A percentile compares a stretch with the other conserved stretches of the same genome.
These are phyloP conservation scores for Malus sylvestris DNA, from an alignment of 306 rosid species.

Conservation along the genomic window DNA sequence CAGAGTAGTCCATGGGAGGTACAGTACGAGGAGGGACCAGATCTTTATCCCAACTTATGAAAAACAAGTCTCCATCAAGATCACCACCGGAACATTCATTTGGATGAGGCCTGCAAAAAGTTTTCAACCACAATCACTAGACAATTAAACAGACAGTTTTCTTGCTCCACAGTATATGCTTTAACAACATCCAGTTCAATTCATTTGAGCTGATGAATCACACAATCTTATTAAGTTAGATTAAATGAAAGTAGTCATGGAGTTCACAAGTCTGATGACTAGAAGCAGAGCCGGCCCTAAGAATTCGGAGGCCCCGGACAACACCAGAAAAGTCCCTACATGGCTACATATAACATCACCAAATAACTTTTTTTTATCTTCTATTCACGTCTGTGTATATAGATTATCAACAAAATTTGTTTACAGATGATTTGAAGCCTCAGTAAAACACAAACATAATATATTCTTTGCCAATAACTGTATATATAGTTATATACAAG, in stretches of 20 bases:
- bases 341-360: too few relatives aligned
- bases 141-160: slow-evolving; percentile 1
- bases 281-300: too few relatives aligned
- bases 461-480: too few relatives aligned
- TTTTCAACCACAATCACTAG: slow-evolving; percentile 11
- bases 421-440: too few relatives aligned
- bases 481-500: too few relatives aligned
- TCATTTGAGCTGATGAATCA: neutral
- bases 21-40: slow-evolving; percentile 56
- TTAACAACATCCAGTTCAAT: neutral
- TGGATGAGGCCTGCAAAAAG: slow-evolving; percentile 81
- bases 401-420: too few relatives aligned
- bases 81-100: slow-evolving; percentile 99
- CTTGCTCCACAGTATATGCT: neutral
- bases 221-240: neutral
- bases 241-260: neutral
- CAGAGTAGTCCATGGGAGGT: slow-evolving; percentile 76
- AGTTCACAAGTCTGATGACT: neutral
- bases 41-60: slow-evolving; percentile 76
- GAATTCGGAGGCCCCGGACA: too few relatives aligned
- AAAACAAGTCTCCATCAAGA: slow-evolving; percentile 90
- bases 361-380: too few relatives aligned
- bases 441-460: too few relatives aligned
- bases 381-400: too few relatives aligned
- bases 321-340: too few relatives aligned